Percentiles rank a stretch among this genome's conserved stretches.
Evolutionary conservation across 2,329 filamentous ascomycete genomes (phyloP).

Genomic region (Fonsecaea monophora): DNA sequence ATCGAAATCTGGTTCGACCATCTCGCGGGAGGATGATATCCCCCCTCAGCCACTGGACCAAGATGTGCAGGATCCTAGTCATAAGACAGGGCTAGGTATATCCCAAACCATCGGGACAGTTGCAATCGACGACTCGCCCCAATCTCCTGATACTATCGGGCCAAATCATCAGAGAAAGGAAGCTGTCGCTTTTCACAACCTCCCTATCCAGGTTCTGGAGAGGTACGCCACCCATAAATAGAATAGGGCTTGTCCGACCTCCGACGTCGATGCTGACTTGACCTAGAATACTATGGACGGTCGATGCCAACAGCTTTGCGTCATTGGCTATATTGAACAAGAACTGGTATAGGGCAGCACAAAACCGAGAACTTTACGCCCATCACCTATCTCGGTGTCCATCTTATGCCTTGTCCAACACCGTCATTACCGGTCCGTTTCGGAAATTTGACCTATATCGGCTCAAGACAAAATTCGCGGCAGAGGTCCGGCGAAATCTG

Average conservation of each 20-base stretch:
- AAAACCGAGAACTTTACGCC: slow-evolving; percentile 53
- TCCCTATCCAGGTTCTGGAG: slow-evolving; percentile 37
- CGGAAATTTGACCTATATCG: slow-evolving; percentile 60
- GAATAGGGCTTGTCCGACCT: slow-evolving; percentile 1
- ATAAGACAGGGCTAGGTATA: slow-evolving; percentile 9
- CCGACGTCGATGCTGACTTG: slow-evolving; percentile 24
- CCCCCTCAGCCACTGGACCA: slow-evolving; percentile 36
- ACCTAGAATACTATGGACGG: slow-evolving; percentile 54
- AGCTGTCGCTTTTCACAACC: slow-evolving; percentile 31
- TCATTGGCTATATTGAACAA: slow-evolving; percentile 54
- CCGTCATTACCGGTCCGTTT: slow-evolving; percentile 44
- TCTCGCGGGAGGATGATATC: slow-evolving; percentile 33
- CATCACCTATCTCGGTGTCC: slow-evolving; percentile 55
- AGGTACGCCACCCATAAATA: slow-evolving; percentile 28
- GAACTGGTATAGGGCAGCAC: slow-evolving; percentile 53
- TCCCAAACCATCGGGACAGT: slow-evolving; percentile 22
- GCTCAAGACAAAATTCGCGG: slow-evolving; percentile 70
- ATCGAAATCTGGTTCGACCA: slow-evolving; percentile 25
- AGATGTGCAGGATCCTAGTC: slow-evolving; percentile 23
- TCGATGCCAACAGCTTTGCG: slow-evolving; percentile 56
- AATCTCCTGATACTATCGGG: slow-evolving; percentile 19
- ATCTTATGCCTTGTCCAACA: slow-evolving; percentile 49
- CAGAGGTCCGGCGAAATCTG: slow-evolving; percentile 75
- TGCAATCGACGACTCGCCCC: slow-evolving; percentile 4
- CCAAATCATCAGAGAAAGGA: slow-evolving; percentile 12